Base-by-base conservation (phyloP, 1,284 basidiomycete genomes). In the Ceraceosorus bombacis region DNA sequence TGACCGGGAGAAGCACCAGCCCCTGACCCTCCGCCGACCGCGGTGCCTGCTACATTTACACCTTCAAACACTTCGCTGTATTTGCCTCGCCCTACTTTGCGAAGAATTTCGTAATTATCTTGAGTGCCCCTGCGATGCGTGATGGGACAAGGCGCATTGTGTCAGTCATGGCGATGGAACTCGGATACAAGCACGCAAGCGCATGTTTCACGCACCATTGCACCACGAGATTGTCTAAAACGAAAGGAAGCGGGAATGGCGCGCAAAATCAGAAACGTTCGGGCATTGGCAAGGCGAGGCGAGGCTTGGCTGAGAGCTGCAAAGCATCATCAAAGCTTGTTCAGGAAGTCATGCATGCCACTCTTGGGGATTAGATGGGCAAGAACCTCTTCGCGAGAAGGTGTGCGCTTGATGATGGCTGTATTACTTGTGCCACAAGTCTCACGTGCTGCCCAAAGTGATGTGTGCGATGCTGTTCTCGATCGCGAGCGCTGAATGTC, bases 41-140 rank as follows among this genome's bases (percentile, higher is more conserved):
- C 49, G 5, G 56, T 49, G 54, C 59, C 56, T 41, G 89, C 86
- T 60, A 96, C 86, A 79, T 97, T 93, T 74, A 96, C 86, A 6
- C 92, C 94, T 80, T 97, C 93, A 73, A 98, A 98, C 55, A 97
- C 94, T 49, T 78, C 69, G n/a, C 70, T 71, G 60, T 73, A 73
- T 61, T 97, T 97, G 64, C 94, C 94, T 61, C 94, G 82, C 38
- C 94, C 94, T 9, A 97, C 92, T 81, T 96, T 97, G 65, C 91
- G 84, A 46, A 97, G 89, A 75, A 97, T 95, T 81, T 98, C 94
- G 77, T 97, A 98, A 80, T 95, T 90, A 81, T 97, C 94, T 80
- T 97, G 95, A 9, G 73, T 73, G 1, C 78, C 78, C 78, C 71
- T 57, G 53, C 39, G 41, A 41, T 62, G 27, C 3, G 27, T 27